Evolutionary conservation across 2,329 filamentous ascomycete genomes (phyloP), one percentile per base, ranked within the genome.

Genomic region (Penicillium griseofulvum): DNA sequence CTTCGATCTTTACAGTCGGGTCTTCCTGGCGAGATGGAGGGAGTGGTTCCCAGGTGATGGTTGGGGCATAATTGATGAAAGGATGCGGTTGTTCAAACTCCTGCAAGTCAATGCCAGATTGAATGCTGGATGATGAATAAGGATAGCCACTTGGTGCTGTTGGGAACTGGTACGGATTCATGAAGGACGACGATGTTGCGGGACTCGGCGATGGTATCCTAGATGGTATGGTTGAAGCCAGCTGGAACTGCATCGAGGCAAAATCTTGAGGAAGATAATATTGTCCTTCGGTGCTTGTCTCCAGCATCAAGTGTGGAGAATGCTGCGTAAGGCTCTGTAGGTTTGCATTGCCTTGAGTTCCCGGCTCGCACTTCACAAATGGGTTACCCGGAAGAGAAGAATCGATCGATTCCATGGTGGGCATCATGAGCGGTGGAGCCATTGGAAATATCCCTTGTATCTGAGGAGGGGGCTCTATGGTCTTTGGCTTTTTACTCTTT

Each of bases 301-400:
- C 41, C 8, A 57, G 12, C 34, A 63, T 54, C 17, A 54, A 34
- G 12, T 49, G 52, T 5, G 55, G 38, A 2, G 36, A 29, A 9
- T 57, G 41, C 5, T 50, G 49, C 9, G 39, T 12, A 9, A 41
- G 11, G 10, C 33, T 52, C 11, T 55, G 56, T 12, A 52, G 14
- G 1, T 45, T 44, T 1, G 54, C 17, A 34, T 58, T 45, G 1
- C 26, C 43, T 19, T 59, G 61, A 4, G 8, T 38, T 26, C 59
- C 59, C 5, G 58, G 52, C 11, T 71, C 68, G 26, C 49, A 14
- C 43, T 70, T 71, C 26, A 68, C 53, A 17, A 64, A 65, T 1
- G 64, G 37, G n/a, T 49, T 58, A 11, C 43, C 19, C 10, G 61
- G 52, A 44, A 58, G 51, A 2, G 49, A 14, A 11, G 48, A 28